Evolutionary conservation across 805 yeast species (phyloP).

Genomic region (Pichia sporocuriosa): DNA sequence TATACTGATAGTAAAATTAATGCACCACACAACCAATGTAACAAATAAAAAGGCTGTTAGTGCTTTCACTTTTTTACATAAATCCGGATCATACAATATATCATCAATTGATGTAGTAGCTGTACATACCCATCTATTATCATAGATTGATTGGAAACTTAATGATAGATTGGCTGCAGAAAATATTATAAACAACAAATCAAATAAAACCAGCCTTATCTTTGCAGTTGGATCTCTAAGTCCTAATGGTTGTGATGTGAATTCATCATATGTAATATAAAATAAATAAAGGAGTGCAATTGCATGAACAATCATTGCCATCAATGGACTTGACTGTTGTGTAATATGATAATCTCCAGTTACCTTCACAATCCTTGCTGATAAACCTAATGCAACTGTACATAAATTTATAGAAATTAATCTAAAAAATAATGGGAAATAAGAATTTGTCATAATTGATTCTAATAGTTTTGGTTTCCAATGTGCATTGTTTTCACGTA

Average conservation of each 20-base stretch:
- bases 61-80: constrained; percentile 75
- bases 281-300: constrained; percentile 69
- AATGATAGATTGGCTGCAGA: constrained; percentile 82
- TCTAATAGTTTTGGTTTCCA: constrained; percentile 57
- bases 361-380: constrained; percentile 47
- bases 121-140: constrained; percentile 73
- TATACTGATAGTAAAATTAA: constrained; percentile 77
- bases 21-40: constrained; percentile 73
- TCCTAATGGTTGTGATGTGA: constrained; percentile 86
- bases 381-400: constrained; percentile 63
- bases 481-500: constrained; percentile 52
- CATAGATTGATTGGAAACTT: constrained; percentile 77
- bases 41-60: constrained; percentile 74
- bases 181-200: constrained; percentile 79
- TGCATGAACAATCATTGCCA: constrained; percentile 84
- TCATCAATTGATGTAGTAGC: constrained; percentile 17
- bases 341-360: constrained; percentile 34
- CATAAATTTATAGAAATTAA: constrained; percentile 52
- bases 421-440: constrained; percentile 73
- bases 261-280: constrained; percentile 87
- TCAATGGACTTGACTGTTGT: constrained; percentile 84
- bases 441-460: constrained; percentile 65
- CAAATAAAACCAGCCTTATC: constrained; percentile 72
- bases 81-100: constrained; percentile 31
- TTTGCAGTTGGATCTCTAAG: constrained; percentile 79